phyloP scores from a whole-genome alignment of 805 yeast species.

The Torulaspora delbrueckii region DNA sequence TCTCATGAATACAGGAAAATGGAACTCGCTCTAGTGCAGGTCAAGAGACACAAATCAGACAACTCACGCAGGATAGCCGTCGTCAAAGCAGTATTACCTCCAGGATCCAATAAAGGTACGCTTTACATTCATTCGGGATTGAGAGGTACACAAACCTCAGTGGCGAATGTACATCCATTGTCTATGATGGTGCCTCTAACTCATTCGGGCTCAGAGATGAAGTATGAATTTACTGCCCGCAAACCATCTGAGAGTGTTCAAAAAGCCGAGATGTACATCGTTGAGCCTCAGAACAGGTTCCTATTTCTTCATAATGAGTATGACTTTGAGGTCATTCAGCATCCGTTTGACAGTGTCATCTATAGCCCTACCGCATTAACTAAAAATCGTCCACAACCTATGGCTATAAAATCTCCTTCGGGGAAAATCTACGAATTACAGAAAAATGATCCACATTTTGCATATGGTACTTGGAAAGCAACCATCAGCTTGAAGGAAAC shows the following conservation, averaged over 20 bases:
- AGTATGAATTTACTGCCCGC: conserved; percentile 63
- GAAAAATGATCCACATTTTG: conserved; percentile 43
- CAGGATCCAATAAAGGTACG: conserved; percentile 60
- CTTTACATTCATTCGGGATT: conserved; percentile 69
- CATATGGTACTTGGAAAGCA: conserved; percentile 56
- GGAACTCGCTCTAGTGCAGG: conserved; percentile 68
- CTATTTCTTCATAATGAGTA: conserved; percentile 55
- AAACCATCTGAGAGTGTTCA: conserved; percentile 67
- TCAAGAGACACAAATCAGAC: conserved; percentile 55
- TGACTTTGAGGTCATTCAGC: conserved; percentile 58
- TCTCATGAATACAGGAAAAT: conserved; percentile 18
- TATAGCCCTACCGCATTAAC: conserved; percentile 22
- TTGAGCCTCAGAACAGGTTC: conserved; percentile 74
- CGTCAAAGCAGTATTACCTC: conserved; percentile 77
- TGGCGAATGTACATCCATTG: conserved; percentile 59
- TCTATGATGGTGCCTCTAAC: conserved; percentile 69
- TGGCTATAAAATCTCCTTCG: conserved; percentile 78
- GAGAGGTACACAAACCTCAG: conserved; percentile 53
- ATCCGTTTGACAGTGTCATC: conserved; percentile 50
- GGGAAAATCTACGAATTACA: conserved; percentile 65
- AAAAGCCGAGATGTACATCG: conserved; percentile 71
- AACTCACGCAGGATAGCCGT: conserved; percentile 57
- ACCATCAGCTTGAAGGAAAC: conserved; percentile 58
- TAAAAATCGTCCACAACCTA: conserved; percentile 42
- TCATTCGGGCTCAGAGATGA: conserved; percentile 59